Evolutionary conservation across 805 yeast genomes (phyloP).

Genomic region (Maudiozyma barnettii): DNA sequence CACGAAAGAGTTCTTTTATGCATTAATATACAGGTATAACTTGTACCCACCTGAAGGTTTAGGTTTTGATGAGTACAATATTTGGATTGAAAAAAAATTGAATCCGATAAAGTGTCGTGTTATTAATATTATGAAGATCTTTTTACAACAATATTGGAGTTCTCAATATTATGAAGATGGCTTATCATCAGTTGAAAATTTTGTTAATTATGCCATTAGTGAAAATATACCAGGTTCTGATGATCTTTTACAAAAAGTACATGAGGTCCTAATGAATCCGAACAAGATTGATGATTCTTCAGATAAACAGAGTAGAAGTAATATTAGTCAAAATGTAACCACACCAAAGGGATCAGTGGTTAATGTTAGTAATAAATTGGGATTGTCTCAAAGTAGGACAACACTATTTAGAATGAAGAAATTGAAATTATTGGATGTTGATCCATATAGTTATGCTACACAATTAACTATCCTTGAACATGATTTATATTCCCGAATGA

Average conservation of each 20-base stretch:
- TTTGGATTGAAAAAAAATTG: conserved; percentile 67
- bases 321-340: not conserved
- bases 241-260: conserved; percentile 32
- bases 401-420: conserved; percentile 27
- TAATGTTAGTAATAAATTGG: not conserved
- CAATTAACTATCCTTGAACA: conserved; percentile 79
- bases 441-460: conserved; percentile 67
- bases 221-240: conserved; percentile 38
- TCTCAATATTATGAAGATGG: conserved; percentile 45
- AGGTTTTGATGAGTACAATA: conserved; percentile 67
- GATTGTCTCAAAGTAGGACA: conserved; percentile 3
- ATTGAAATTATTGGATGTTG: conserved; percentile 54
- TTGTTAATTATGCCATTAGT: conserved; percentile 32
- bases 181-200: conserved; percentile 32
- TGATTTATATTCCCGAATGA: conserved; percentile 54
- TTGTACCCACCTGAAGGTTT: conserved; percentile 80
- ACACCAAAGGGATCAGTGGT: not conserved
- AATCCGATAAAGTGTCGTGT: conserved; percentile 58
- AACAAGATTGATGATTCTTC: not conserved
- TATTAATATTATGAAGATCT: conserved; percentile 52
- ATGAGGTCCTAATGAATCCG: conserved; percentile 34
- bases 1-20: conserved; percentile 49
- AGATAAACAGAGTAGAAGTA: not conserved
- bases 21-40: conserved; percentile 56
- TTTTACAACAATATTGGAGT: conserved; percentile 65